Base-by-base conservation (phyloP, 2,329 filamentous ascomycete species). In the Chalaropsis ovoidea region DNA sequence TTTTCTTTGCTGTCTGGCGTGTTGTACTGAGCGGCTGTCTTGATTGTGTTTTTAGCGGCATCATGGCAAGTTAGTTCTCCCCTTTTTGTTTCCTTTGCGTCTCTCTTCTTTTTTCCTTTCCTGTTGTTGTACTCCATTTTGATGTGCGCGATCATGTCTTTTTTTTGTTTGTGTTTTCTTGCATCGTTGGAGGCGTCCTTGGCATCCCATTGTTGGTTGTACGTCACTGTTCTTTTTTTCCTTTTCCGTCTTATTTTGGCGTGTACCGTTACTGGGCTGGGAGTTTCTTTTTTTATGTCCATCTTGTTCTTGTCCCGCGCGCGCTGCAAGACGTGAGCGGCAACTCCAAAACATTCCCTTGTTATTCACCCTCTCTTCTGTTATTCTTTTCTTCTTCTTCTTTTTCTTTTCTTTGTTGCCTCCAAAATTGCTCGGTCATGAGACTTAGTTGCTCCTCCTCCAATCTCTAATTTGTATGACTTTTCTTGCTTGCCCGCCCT, bases 31-130 rank as follows among this genome's bases (percentile, higher is more conserved):
- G 45, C 45, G 45, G 45, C 45, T 49, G 58, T 65, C 42, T 17
- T 62, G 39, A 35, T 61, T 45, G 54, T 39, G 10, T 65, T 65
- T 61, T 61, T 47, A 42, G 66, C 63, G 41, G 31, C 54, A 24
- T 62, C 56, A 66, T 42, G 60, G 64, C 17, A 62, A 47, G 64
- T 41, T 41, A n/a, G 43, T 61, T 56, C 35, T 61, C 42, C n/a
- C 39, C 52, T 41, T 65, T 75, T 74, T 72, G 72, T 70, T 72
- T 62, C 22, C 7, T 42, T 61, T 52, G 13, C 42, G n/a, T 66
- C 47, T 35, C 15, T 49, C 19, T 35, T 49, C 11, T 27, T 17
- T 63, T 22, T 15, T 54, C 42, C 41, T n/a, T 41, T 19, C 42
- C 41, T 65, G 6, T 6, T 31, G 31, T 31, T 31, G 31, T 31